These are phyloP conservation scores for Blastobotrys muscicola DNA, from an alignment of 805 yeast genomes.

Conservation along the genomic window DNA sequence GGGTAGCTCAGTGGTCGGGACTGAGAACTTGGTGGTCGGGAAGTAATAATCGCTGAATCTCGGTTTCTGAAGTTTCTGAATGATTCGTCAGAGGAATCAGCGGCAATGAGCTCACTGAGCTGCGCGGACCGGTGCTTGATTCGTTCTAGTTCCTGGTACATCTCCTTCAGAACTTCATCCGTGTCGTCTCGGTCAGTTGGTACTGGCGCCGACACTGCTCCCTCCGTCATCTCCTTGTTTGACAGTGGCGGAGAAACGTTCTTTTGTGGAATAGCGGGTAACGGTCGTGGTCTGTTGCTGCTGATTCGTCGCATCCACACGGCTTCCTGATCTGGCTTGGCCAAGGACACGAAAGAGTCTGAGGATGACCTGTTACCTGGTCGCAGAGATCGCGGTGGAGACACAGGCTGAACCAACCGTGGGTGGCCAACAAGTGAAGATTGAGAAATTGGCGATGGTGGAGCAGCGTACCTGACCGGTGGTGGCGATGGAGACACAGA, in stretches of 20 bases:
- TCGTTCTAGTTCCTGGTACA: conserved; percentile 18
- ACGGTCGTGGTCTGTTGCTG: background rate
- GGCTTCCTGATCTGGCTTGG: conserved; percentile 5
- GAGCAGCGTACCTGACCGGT: no score
- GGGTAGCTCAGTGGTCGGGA: background rate
- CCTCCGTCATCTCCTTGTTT: background rate
- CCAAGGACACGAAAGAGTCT: conserved; percentile 5
- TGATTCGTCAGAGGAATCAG: conserved; percentile 1
- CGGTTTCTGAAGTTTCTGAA: background rate
- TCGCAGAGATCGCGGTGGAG: no score
- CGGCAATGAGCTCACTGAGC: conserved; percentile 10
- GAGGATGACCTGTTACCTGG: conserved; percentile 2
- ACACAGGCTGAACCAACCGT: no score
- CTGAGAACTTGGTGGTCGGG: background rate
- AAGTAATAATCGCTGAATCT: background rate
- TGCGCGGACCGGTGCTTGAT: conserved; percentile 15
- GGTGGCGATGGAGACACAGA: no score
- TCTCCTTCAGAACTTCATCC: conserved; percentile 15
- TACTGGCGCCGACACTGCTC: background rate
- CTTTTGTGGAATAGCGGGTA: conserved; percentile 4
- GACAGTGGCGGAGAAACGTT: background rate
- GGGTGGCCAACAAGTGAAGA: no score
- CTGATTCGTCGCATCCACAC: conserved; percentile 2
- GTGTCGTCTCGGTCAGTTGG: conserved; percentile 4
- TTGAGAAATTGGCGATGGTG: no score